A percentile compares a stretch with the other conserved stretches of the same genome.
Evolutionary conservation across 1,284 basidiomycete genomes (phyloP).

Genomic region (Agaricales sp.): DNA sequence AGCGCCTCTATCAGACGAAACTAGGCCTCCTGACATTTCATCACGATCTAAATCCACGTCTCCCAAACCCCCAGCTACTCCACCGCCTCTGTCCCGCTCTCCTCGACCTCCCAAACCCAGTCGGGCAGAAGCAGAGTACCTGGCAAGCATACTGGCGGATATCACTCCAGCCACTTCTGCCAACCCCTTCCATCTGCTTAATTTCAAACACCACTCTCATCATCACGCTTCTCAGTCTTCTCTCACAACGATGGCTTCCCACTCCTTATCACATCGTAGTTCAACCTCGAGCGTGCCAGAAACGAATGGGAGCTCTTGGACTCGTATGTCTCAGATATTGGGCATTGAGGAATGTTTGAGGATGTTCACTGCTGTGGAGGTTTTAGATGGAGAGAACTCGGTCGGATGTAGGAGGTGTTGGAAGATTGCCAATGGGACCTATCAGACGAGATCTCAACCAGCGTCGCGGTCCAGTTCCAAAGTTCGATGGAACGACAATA

Average conservation of each 20-base stretch:
- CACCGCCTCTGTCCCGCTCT: slow-evolving; percentile 17
- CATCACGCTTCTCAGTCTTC: slow-evolving; percentile 10
- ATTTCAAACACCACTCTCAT: slow-evolving; percentile 22
- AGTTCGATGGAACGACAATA: slow-evolving; percentile 2
- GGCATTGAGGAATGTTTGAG: slow-evolving; percentile 68
- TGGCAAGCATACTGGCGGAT: slow-evolving; percentile 57
- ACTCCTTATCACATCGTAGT: too few species aligned
- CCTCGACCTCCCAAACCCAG: slow-evolving; percentile 42
- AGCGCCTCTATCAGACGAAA: background rate
- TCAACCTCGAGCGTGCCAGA: slow-evolving; percentile 14
- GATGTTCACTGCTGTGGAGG: slow-evolving; percentile 84
- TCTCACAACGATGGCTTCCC: too few species aligned
- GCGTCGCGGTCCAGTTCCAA: background rate
- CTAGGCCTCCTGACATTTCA: slow-evolving; percentile 5
- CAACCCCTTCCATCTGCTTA: slow-evolving; percentile 29
- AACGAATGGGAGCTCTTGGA: slow-evolving; percentile 29
- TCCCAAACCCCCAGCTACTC: slow-evolving; percentile 15
- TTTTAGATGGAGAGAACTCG: slow-evolving; percentile 87
- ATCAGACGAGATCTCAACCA: slow-evolving; percentile 18
- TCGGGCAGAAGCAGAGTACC: slow-evolving; percentile 47
- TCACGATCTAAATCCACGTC: slow-evolving; percentile 12
- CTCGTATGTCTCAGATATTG: slow-evolving; percentile 39
- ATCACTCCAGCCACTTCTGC: slow-evolving; percentile 24
- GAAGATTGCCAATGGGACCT: slow-evolving; percentile 69
- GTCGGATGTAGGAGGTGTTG: slow-evolving; percentile 91